Base-by-base conservation (phyloP, 2,329 filamentous ascomycete species). In the Incumbomyces lentus region DNA sequence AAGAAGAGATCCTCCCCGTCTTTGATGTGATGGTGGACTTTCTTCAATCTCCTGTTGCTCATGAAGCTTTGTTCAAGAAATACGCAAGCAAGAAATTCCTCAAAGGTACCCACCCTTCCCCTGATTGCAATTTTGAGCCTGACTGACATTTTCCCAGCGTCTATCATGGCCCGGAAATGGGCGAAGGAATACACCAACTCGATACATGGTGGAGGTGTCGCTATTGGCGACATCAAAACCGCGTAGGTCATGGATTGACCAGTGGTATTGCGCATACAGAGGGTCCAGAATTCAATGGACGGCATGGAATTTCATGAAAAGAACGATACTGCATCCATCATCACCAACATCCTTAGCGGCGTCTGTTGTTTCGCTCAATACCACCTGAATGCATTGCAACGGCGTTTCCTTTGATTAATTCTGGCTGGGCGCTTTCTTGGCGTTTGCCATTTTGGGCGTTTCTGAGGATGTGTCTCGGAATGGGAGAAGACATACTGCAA, bases 21-120 rank as follows among this genome's bases (percentile, higher is more conserved):
- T 86, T 95, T 61, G 78, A 84, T 59, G 76, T 96, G 51, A 95
- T 98, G 89, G 81, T 98, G 51, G 89, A 98, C 66, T 98, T 98
- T 64, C 82, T 98, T 33, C 84, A 85, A 49, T 81, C 86, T 11
- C 92, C 90, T 19, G 85, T 95, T 45, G 78, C 82, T 36, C 92
- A 98, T 62, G 90, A 96, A 64, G 93, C 92, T 32, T 95, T 98
- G 75, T 96, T 95, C 76, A 95, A 94, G 78, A 98, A 98, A 69
- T 98, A 98, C 65, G 92, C 92, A 47, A 94, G 87, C 78, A 98
- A 96, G 75, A 95, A 95, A 70, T 98, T 96, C 70, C 72, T 96
- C 59, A 98, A 98, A 73, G 89, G 90, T 95, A 80, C 48, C 22
- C 40, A 29, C 12, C 14, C 38, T n/a, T 11, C 5, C 14, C 6